phyloP scores from a whole-genome alignment of 2,329 filamentous ascomycete genomes.

The Stagonosporopsis chrysanthemi region DNA sequence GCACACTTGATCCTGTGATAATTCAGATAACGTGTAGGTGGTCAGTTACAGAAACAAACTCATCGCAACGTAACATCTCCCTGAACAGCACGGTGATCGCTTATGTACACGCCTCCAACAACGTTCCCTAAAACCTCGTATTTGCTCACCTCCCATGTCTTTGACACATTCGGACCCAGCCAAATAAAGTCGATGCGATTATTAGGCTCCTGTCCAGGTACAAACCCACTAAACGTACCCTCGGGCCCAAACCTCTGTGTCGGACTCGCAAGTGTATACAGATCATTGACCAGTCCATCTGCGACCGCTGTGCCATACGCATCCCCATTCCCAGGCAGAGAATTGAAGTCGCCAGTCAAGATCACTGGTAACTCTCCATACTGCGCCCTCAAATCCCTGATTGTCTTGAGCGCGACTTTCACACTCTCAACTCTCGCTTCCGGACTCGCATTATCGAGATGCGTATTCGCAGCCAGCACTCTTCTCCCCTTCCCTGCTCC shows the following conservation, averaged over 20 bases:
- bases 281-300: conserved; percentile 39
- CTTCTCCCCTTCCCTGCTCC: conserved; percentile 49
- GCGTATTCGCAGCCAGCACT: conserved; percentile 70
- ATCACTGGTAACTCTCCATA: conserved; percentile 55
- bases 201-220: conserved; percentile 50
- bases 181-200: conserved; percentile 71
- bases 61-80: conserved; percentile 54
- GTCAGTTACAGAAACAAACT: neutral
- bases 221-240: conserved; percentile 72
- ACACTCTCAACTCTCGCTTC: conserved; percentile 65
- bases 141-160: conserved; percentile 53
- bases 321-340: conserved; percentile 59
- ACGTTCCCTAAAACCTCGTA: conserved; percentile 70
- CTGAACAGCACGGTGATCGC: conserved; percentile 71
- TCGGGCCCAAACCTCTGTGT: conserved; percentile 63
- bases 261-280: conserved; percentile 53
- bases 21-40: neutral
- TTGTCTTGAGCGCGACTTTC: conserved; percentile 60
- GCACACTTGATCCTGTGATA: neutral
- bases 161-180: conserved; percentile 53
- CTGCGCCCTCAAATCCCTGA: conserved; percentile 42
- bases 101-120: conserved; percentile 67
- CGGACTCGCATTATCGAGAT: conserved; percentile 69
- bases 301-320: conserved; percentile 66
- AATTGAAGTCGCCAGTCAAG: conserved; percentile 75